Evolutionary conservation across 2,329 filamentous ascomycete genomes (phyloP).

Genomic region (Cladophialophora immunda): DNA sequence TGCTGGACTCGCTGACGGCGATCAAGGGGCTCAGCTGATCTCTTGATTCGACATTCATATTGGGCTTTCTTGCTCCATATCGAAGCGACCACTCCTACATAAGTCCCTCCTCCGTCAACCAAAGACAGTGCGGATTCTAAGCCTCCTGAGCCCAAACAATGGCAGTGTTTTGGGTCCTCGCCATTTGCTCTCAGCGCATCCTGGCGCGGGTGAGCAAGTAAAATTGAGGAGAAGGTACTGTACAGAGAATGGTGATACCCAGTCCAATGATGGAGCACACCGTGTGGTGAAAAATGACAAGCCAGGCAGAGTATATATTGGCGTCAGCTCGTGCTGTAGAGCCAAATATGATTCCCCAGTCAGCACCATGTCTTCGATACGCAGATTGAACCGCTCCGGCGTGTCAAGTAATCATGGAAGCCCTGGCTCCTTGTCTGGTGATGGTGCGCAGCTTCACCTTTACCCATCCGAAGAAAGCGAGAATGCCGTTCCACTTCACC

Average conservation of each 20-base stretch:
- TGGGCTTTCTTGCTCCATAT: not conserved
- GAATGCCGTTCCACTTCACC: not conserved
- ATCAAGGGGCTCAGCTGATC: not conserved
- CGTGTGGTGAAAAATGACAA: not conserved
- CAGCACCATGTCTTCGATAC: not conserved
- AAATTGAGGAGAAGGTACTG: not conserved
- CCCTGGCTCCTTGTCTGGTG: not conserved
- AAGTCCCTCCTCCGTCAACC: slow-evolving; percentile 1
- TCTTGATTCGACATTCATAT: not conserved
- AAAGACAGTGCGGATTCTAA: slow-evolving; percentile 9
- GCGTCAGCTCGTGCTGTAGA: not conserved
- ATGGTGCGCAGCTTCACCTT: not conserved
- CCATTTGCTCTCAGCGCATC: slow-evolving; percentile 7
- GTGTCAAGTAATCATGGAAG: not conserved
- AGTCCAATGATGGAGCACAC: not conserved
- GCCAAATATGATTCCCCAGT: not conserved
- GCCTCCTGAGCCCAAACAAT: slow-evolving; percentile 5
- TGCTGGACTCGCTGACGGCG: not conserved
- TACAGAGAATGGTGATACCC: not conserved
- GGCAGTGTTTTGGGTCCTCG: not conserved
- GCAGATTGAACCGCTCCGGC: not conserved
- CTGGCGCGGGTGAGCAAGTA: not conserved
- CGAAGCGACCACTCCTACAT: slow-evolving; percentile 13
- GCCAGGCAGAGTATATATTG: not conserved
- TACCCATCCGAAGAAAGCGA: not conserved